Conservation (phyloP, 169 alveolate genomes). For the Cryptosporidium tyzzeri region DNA sequence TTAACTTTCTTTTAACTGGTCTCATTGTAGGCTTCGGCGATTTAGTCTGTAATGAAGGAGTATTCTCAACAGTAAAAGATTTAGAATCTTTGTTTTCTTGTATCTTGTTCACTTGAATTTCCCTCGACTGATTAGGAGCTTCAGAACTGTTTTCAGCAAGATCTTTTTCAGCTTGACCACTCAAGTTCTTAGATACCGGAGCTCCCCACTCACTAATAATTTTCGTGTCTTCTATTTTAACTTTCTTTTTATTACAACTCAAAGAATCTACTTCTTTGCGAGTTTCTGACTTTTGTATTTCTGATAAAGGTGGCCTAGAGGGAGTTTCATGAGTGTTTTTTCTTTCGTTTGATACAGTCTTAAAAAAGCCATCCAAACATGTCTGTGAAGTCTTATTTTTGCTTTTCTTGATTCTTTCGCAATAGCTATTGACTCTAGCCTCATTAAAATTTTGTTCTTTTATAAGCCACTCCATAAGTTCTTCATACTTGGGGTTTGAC, state of each 20-base stretch:
- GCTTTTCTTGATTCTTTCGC: slow-evolving; percentile 56
- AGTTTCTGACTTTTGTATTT: neutral
- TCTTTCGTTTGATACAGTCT: neutral
- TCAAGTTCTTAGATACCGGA: neutral
- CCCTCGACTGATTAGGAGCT: neutral
- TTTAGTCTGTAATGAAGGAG: neutral
- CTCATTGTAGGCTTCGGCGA: neutral
- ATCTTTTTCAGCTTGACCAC: neutral
- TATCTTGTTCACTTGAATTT: neutral
- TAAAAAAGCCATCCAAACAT: slow-evolving; percentile 52
- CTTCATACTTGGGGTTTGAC: slow-evolving; percentile 84
- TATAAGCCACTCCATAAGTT: slow-evolving; percentile 84
- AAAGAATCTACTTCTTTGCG: neutral
- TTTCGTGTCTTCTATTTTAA: neutral
- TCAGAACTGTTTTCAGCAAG: neutral
- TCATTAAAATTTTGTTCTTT: slow-evolving; percentile 84
- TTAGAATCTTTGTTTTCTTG: neutral
- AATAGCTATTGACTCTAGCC: slow-evolving; percentile 80
- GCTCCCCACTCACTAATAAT: neutral
- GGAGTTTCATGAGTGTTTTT: neutral
- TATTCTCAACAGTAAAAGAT: neutral
- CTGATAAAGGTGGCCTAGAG: neutral
- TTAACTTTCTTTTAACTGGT: slow-evolving; percentile 5
- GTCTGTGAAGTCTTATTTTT: slow-evolving; percentile 63
- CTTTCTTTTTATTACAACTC: neutral